phyloP scores from a whole-genome alignment of 805 yeast genomes.

The Candida fluviatilis region DNA sequence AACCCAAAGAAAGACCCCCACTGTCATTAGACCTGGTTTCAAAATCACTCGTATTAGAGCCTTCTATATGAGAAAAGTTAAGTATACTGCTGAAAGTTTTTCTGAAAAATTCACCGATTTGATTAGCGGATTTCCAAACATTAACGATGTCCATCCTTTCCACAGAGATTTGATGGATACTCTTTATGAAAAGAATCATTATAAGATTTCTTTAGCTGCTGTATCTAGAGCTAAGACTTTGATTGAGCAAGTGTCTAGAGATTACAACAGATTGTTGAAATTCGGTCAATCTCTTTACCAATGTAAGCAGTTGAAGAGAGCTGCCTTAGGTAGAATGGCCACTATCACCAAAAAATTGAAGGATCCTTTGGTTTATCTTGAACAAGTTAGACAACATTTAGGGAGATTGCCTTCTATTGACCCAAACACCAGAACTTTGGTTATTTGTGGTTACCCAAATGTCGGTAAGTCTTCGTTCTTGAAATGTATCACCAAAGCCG shows the following conservation, averaged over 20 bases:
- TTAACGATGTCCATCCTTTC: conserved; percentile 97
- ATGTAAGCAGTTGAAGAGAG: conserved; percentile 97
- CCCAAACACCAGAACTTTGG: conserved; percentile 95
- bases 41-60: conserved; percentile 94
- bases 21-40: conserved; percentile 97
- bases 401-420: conserved; percentile 98
- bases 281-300: conserved; percentile 98
- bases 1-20: conserved; percentile 98
- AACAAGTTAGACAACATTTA: conserved; percentile 98
- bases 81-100: conserved; percentile 94
- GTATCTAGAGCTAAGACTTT: conserved; percentile 89
- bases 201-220: conserved; percentile 93
- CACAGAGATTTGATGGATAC: conserved; percentile 98
- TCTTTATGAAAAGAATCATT: conserved; percentile 95
- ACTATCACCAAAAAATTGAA: conserved; percentile 92
- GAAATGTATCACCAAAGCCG: conserved; percentile 92
- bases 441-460: conserved; percentile 98
- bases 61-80: conserved; percentile 97
- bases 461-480: conserved; percentile 98
- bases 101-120: conserved; percentile 86
- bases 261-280: conserved; percentile 87
- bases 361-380: conserved; percentile 89
- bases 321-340: conserved; percentile 99
- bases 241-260: conserved; percentile 94
- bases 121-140: conserved; percentile 87